Percentiles rank a stretch among this genome's conserved stretches.
Evolutionary conservation across 2,329 filamentous ascomycete species (phyloP).

Genomic region (Aspergillus oerlinghausenensis): DNA sequence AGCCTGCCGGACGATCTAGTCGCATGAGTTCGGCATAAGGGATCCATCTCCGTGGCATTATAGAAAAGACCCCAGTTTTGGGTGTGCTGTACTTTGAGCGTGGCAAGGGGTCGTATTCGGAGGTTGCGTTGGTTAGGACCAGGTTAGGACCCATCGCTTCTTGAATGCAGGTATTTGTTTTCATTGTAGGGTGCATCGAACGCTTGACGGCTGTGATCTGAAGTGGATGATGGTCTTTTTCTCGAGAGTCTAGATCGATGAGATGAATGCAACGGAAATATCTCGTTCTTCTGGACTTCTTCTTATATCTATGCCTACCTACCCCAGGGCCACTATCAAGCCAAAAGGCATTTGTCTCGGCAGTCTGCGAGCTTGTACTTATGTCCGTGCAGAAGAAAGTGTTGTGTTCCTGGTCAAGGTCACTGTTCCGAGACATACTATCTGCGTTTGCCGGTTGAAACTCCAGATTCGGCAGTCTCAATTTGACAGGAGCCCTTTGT

Average conservation of each 20-base stretch:
- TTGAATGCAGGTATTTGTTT: no score
- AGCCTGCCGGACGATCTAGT: constrained; percentile 74
- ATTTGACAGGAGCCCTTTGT: neutral
- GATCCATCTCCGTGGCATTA: neutral
- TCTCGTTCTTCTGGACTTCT: neutral
- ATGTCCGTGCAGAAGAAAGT: neutral
- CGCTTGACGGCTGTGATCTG: neutral
- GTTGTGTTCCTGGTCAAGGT: neutral
- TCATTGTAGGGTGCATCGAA: neutral
- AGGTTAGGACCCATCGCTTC: neutral
- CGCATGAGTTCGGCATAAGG: constrained; percentile 47
- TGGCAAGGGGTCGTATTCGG: neutral
- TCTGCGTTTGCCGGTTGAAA: neutral
- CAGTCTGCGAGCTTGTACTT: neutral
- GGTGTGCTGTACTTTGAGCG: neutral
- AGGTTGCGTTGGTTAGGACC: neutral
- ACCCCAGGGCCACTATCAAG: neutral
- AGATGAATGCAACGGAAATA: neutral
- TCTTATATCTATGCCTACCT: neutral
- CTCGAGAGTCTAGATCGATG: neutral
- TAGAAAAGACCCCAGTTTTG: neutral
- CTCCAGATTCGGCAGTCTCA: neutral
- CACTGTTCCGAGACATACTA: neutral
- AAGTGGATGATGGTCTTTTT: no score
- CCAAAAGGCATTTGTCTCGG: neutral